phyloP scores from a whole-genome alignment of 2,329 filamentous ascomycete species.

The Hypoxylon sp. region DNA sequence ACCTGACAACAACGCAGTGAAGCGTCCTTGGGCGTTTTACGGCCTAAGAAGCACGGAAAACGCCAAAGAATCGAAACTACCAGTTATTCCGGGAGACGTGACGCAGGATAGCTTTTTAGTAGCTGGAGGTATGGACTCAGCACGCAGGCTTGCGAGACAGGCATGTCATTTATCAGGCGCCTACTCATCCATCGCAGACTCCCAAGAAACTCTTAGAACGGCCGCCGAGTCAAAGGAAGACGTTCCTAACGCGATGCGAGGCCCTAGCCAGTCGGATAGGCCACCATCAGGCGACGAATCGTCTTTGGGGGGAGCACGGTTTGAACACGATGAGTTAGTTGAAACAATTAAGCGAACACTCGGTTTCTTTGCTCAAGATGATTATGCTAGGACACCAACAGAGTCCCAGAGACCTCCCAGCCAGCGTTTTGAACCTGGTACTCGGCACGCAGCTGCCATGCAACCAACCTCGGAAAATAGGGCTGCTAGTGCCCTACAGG shows the following conservation, averaged over 20 bases:
- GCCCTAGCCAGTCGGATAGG: not conserved
- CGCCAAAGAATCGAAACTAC: not conserved
- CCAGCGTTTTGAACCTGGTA: not conserved
- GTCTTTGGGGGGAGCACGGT: not conserved
- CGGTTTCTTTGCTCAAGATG: not conserved
- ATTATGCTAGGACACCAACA: not conserved
- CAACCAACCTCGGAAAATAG: not conserved
- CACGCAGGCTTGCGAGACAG: slow-evolving; percentile 20
- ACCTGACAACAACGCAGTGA: not conserved
- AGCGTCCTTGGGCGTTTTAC: slow-evolving; percentile 48
- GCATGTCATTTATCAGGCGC: slow-evolving; percentile 7
- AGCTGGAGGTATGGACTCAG: slow-evolving; percentile 15
- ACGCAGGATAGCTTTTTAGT: not conserved
- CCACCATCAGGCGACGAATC: no score
- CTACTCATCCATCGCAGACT: not conserved
- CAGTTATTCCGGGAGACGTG: not conserved
- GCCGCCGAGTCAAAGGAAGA: not conserved
- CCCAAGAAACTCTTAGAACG: not conserved
- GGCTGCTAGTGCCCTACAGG: slow-evolving; percentile 5
- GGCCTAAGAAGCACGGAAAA: slow-evolving; percentile 35
- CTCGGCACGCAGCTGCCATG: not conserved
- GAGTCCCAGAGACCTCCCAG: not conserved
- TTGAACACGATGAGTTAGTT: not conserved
- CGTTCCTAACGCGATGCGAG: not conserved
- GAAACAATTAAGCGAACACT: slow-evolving; percentile 1